Conservation (phyloP, 768 basidiomycete species). For the Mycena polygramma region DNA sequence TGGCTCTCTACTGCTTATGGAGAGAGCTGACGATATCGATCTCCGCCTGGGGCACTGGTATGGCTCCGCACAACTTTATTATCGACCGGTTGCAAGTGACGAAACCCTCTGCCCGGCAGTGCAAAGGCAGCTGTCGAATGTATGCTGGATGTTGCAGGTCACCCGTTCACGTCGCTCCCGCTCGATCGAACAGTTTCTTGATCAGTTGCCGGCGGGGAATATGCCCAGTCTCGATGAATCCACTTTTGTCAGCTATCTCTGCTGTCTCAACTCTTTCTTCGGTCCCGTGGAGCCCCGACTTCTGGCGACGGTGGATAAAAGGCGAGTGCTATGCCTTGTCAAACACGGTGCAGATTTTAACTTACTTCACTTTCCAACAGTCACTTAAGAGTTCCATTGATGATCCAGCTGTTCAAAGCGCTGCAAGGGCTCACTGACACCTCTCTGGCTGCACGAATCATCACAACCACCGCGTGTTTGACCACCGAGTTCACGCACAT, state of each 20-base stretch:
- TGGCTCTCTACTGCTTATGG: conserved; percentile 1
- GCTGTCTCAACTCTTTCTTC: conserved; percentile 9
- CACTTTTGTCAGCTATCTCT: conserved; percentile 3
- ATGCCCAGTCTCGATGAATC: neutral
- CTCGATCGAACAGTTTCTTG: neutral
- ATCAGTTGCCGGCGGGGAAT: neutral
- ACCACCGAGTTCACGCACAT: no score
- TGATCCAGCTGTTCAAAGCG: conserved; percentile 1
- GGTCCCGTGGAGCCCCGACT: neutral
- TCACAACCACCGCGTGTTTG: neutral
- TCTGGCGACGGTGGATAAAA: neutral
- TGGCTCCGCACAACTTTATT: no score
- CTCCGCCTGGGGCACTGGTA: no score
- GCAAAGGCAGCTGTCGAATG: no score
- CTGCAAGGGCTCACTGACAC: neutral
- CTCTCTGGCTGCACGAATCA: neutral
- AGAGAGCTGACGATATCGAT: no score
- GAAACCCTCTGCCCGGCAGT: no score
- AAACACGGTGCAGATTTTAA: no score
- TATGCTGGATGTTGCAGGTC: no score
- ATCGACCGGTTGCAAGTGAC: no score
- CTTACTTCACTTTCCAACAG: no score
- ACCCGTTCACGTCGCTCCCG: neutral
- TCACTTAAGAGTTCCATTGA: neutral
- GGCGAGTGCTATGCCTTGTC: neutral